Evolutionary conservation across 192 early-diverging fungal species (phyloP), one percentile per base, ranked within the genome.

Genomic region (Chytriomyces sp.): DNA sequence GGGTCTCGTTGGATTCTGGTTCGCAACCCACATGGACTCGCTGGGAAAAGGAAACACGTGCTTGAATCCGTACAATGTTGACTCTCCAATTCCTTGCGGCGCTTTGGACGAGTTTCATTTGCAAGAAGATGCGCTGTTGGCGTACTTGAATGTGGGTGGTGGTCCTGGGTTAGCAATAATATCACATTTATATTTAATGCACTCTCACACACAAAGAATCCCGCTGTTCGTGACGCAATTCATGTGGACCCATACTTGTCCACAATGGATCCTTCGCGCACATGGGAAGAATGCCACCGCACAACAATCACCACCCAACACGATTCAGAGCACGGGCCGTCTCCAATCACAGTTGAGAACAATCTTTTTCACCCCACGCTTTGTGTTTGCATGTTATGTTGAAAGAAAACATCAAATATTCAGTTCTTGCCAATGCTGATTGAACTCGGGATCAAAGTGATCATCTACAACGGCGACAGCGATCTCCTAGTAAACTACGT

Each of bases 201-300:
- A 4, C 35, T 35, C 35, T 35, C 35, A 35, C 35, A 35, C 35
- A 35, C 35, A 35, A 35, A 35, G 35, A 35, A 35, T 45, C 65
- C 48, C 26, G 66, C 20, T 44, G 66, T 76, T 9, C 77, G 74
- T 48, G 16, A 65, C 18, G 72, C 71, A 24, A 61, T 78, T 47
- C 79, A 80, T 66, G 67, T 76, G 26, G 70, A 80, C n/a, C 62
- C 79, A 45, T 28, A 49, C 63, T 50, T 53, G n/a, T 45, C 63
- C 24, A 65, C 63, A 16, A 35, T 16, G 26, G 46, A 53, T 10
- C 20, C 68, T 7, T 53, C 7, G 13, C 26, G 53, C 60, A 28
- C 10, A 28, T 73, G 71, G 71, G n/a, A n/a, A 43, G 24, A 73
- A 62, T 73, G 71, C 60, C 16, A 13, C 6, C 20, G 62, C 49